Percentiles rank a stretch among this genome's conserved stretches.
Conservation (phyloP, 441 rosid species). For the Pelargonium hybrid region DNA sequence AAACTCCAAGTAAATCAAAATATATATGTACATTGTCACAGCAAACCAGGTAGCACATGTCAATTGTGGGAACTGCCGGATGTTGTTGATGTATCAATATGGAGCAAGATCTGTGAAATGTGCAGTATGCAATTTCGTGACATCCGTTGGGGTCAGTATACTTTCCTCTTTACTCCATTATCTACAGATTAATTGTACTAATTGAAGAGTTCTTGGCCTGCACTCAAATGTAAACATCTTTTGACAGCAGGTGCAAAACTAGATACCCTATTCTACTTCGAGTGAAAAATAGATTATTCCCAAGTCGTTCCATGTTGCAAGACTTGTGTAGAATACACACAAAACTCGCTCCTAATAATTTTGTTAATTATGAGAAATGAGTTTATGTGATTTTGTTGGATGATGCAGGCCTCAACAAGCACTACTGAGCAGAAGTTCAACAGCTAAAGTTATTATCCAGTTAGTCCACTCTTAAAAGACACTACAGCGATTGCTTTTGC, state of each 20-base stretch:
- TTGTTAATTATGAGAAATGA: neutral
- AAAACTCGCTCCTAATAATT: neutral
- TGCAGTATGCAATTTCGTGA: constrained; percentile 83
- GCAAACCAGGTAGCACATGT: constrained; percentile 97
- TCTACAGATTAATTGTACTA: neutral
- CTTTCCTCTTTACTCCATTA: constrained; percentile 2
- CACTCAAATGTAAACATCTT: neutral
- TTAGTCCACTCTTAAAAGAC: constrained; percentile 11
- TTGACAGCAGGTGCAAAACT: neutral
- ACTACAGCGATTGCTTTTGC: constrained; percentile 19
- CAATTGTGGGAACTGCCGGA: constrained; percentile 86
- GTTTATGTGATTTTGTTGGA: neutral
- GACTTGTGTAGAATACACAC: neutral
- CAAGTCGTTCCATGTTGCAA: neutral
- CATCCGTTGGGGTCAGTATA: constrained; percentile 68
- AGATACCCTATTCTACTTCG: neutral
- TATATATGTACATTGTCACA: constrained; percentile 24
- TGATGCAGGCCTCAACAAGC: constrained; percentile 70
- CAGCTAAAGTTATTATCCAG: constrained; percentile 21
- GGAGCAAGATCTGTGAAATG: constrained; percentile 95
- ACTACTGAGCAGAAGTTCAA: constrained; percentile 50
- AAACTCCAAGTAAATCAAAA: neutral
- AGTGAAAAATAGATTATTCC: neutral
- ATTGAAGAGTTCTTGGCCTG: neutral
- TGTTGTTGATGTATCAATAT: constrained; percentile 89